A percentile compares a stretch with the other conserved stretches of the same genome.
Evolutionary conservation across 2,329 filamentous ascomycete species (phyloP).

Genomic region (Mycogone perniciosa): DNA sequence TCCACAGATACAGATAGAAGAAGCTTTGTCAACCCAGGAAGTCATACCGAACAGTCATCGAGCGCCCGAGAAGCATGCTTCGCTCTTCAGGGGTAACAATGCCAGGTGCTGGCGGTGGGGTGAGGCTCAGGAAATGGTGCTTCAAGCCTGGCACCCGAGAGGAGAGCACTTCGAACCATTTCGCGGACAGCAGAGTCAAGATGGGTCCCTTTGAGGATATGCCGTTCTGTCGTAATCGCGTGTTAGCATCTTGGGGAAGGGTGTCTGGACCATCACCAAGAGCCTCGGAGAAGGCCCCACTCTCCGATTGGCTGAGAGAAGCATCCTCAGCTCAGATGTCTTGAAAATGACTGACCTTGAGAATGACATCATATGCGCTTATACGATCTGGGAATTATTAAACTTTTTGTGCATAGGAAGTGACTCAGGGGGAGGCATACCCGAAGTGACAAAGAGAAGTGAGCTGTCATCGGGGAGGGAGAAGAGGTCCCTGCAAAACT

Average conservation of each 20-base stretch:
- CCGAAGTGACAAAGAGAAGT: constrained; percentile 1
- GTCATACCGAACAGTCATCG: constrained; percentile 65
- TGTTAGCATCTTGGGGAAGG: not conserved
- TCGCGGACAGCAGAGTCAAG: constrained; percentile 38
- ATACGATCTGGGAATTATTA: constrained; percentile 58
- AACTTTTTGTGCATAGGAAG: no score
- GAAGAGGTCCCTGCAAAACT: not conserved
- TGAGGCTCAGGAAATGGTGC: constrained; percentile 46
- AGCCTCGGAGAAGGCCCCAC: not conserved
- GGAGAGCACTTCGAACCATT: constrained; percentile 49
- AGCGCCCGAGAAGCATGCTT: constrained; percentile 53
- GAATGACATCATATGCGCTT: constrained; percentile 79
- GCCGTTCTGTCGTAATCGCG: constrained; percentile 42
- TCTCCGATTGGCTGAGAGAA: no score
- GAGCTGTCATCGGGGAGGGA: not conserved
- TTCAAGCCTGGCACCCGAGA: constrained; percentile 41
- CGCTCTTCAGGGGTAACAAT: constrained; percentile 38
- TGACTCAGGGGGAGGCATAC: not conserved
- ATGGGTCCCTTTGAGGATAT: constrained; percentile 49
- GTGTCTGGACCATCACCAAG: not conserved
- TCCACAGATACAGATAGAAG: constrained; percentile 48
- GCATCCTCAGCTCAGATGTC: no score
- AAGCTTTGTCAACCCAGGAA: constrained; percentile 49
- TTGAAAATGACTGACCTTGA: not conserved
- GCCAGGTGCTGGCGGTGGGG: constrained; percentile 28